A percentile compares a stretch with the other conserved stretches of the same genome.
These are phyloP conservation scores for Acacia concinna DNA, from an alignment of 331 rosid species.

Conservation along the genomic window DNA sequence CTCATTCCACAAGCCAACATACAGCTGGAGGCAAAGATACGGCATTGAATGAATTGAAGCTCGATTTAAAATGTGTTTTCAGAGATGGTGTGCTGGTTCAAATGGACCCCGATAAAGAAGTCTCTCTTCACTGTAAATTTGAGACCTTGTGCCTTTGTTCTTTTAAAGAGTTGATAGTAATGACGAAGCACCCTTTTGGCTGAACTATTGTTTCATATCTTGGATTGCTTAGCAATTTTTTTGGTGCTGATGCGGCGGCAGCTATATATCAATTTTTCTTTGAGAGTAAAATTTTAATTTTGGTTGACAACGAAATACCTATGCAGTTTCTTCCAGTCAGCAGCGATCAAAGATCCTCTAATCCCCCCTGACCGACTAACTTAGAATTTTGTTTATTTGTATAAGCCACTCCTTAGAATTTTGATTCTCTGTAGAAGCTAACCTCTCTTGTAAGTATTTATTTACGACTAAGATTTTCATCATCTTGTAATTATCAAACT, in stretches of 20 bases:
- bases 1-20: conserved; percentile 50
- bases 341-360: conserved; percentile 9
- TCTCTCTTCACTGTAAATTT: conserved; percentile 76
- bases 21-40: conserved; percentile 29
- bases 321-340: conserved; percentile 17
- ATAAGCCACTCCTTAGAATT: conserved; percentile 31
- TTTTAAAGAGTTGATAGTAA: conserved; percentile 61
- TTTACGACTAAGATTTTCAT: neutral
- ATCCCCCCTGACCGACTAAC: conserved; percentile 8
- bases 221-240: conserved; percentile 58
- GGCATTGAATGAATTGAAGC: conserved; percentile 28
- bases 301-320: conserved; percentile 23
- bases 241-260: conserved; percentile 54
- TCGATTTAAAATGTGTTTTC: conserved; percentile 60
- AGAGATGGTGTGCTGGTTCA: conserved; percentile 83
- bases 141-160: conserved; percentile 87
- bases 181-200: conserved; percentile 56
- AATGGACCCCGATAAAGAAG: conserved; percentile 52
- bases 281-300: conserved; percentile 31
- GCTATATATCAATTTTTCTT: conserved; percentile 38
- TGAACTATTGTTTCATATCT: conserved; percentile 49
- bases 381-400: conserved; percentile 14
- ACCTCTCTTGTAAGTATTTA: conserved; percentile 38
- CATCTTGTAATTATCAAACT: neutral
- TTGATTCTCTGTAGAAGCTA: conserved; percentile 24